phyloP scores from a whole-genome alignment of 441 rosid genomes.

The Theobroma grandiflorum region DNA sequence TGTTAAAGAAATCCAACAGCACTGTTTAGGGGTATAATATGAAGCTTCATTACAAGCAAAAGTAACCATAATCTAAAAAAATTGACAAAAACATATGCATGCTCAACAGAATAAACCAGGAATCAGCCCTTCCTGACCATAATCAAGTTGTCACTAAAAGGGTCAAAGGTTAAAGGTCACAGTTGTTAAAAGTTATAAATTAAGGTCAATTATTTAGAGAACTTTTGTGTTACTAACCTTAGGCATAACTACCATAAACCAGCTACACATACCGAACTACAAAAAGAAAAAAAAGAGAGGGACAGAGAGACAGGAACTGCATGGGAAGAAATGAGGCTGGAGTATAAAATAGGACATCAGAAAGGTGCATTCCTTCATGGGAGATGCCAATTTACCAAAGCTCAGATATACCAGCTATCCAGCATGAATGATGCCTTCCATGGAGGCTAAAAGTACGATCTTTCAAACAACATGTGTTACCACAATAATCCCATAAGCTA shows the following conservation, averaged over 20 bases:
- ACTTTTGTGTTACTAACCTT: background rate
- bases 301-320: background rate
- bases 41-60: background rate
- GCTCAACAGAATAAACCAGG: background rate
- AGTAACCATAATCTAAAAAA: background rate
- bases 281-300: background rate
- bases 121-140: background rate
- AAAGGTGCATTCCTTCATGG: background rate
- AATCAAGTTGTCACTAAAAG: background rate
- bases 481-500: background rate
- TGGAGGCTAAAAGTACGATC: background rate
- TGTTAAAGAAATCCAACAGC: slow-evolving; percentile 17
- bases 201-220: background rate
- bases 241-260: background rate
- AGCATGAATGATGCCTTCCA: background rate
- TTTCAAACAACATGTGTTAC: background rate
- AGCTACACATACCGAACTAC: background rate
- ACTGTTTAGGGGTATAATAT: background rate
- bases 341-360: background rate
- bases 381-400: background rate
- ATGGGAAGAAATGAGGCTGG: background rate
- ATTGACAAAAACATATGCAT: slow-evolving; percentile 10
- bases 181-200: background rate
- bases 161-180: background rate
- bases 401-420: background rate